Percentiles rank a stretch among this genome's conserved stretches.
Evolutionary conservation across 2,329 filamentous ascomycete genomes (phyloP).

Genomic region (Cadophora sp.): DNA sequence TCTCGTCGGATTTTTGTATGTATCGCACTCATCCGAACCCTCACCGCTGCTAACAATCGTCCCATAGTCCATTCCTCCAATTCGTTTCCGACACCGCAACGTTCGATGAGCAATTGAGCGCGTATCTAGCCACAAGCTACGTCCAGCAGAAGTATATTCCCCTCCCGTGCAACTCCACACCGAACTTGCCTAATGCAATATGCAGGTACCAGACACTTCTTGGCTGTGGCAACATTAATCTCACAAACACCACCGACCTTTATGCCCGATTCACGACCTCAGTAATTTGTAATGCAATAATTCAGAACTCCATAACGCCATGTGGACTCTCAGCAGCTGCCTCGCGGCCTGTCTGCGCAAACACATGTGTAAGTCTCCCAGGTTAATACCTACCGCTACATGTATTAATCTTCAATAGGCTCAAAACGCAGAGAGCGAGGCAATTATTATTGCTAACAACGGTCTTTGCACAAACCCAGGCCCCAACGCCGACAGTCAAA

Average conservation of each 20-base stretch:
- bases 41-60: conserved; percentile 29
- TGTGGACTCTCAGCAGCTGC: conserved; percentile 72
- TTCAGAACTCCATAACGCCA: conserved; percentile 80
- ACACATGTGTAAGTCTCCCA: conserved; percentile 73
- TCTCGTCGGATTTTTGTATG: conserved; percentile 70
- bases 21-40: conserved; percentile 32
- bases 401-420: conserved; percentile 58
- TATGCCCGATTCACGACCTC: conserved; percentile 95
- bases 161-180: conserved; percentile 1
- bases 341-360: conserved; percentile 82
- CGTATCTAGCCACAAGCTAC: conserved; percentile 78
- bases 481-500: conserved; percentile 72
- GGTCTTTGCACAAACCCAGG: conserved; percentile 73
- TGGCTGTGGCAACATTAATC: conserved; percentile 79
- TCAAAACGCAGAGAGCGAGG: conserved; percentile 86
- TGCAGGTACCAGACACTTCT: conserved; percentile 80
- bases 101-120: conserved; percentile 78
- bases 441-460: conserved; percentile 78
- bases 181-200: conserved; percentile 38
- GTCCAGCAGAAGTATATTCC: conserved; percentile 75
- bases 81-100: conserved; percentile 77
- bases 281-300: conserved; percentile 89
- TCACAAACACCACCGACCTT: conserved; percentile 78
- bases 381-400: conserved; percentile 26
- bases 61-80: conserved; percentile 78